A percentile compares a stretch with the other conserved stretches of the same genome.
phyloP scores from a whole-genome alignment of 2,329 filamentous ascomycete genomes.

The Fusarium goolgardi region DNA sequence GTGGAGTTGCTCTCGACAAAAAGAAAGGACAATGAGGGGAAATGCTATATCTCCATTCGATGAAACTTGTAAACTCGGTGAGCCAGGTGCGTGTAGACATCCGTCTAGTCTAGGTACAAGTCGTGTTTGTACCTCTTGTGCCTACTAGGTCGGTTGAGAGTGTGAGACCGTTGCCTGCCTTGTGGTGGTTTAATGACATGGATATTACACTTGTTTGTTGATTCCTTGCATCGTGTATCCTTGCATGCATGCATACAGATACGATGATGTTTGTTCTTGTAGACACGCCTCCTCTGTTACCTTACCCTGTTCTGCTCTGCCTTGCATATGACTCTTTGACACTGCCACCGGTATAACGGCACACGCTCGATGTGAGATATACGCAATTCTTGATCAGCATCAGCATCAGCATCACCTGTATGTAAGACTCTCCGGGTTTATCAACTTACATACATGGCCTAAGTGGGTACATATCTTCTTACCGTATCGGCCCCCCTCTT shows the following conservation, averaged over 20 bases:
- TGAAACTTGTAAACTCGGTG: constrained; percentile 35
- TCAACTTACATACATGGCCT: constrained; percentile 14
- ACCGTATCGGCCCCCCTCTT: constrained; percentile 19
- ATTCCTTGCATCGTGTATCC: constrained; percentile 25
- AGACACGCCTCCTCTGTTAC: constrained; percentile 26
- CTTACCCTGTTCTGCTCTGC: constrained; percentile 13
- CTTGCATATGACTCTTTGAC: constrained; percentile 5
- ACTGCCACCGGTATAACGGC: constrained; percentile 38
- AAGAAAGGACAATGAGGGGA: constrained; percentile 1
- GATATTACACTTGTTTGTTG: constrained; percentile 25
- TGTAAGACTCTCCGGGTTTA: constrained; percentile 26
- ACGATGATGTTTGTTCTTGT: constrained; percentile 15
- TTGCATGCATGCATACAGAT: constrained; percentile 16
- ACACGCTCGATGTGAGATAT: constrained; percentile 34
- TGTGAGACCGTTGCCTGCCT: constrained; percentile 23
- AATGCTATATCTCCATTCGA: constrained; percentile 27
- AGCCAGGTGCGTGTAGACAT: constrained; percentile 24
- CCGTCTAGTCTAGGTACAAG: constrained; percentile 35
- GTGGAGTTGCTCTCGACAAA: neutral
- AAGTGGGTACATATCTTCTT: constrained; percentile 29
- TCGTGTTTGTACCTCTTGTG: constrained; percentile 30
- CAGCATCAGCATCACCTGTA: constrained; percentile 16
- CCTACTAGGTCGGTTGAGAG: constrained; percentile 6
- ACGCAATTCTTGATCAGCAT: constrained; percentile 26
- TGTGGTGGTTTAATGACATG: constrained; percentile 29